phyloP scores from a whole-genome alignment of 352 stramenopile species.

The Chrysophaeum taylorii region DNA sequence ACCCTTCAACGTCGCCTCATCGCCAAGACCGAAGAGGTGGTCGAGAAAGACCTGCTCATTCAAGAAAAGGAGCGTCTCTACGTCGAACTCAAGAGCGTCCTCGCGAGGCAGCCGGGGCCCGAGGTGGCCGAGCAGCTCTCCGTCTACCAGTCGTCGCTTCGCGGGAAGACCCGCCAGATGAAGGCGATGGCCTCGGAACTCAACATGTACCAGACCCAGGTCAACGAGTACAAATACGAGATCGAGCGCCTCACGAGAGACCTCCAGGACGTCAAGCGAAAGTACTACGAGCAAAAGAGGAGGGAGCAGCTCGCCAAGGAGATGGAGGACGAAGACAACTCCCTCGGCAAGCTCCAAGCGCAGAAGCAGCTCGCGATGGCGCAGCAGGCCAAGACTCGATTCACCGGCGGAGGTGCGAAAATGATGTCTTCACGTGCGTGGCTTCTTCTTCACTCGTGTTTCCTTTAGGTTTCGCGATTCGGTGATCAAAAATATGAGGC shows the following conservation, averaged over 20 bases:
- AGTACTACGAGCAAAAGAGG: slow-evolving; percentile 77
- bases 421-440: too few species aligned
- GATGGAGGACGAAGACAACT: slow-evolving; percentile 25
- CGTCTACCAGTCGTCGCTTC: slow-evolving; percentile 84
- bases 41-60: slow-evolving; percentile 85
- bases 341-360: slow-evolving; percentile 35
- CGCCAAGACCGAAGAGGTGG: slow-evolving; percentile 83
- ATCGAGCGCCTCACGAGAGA: slow-evolving; percentile 77
- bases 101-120: slow-evolving; percentile 76
- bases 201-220: slow-evolving; percentile 81
- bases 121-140: slow-evolving; percentile 87
- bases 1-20: slow-evolving; percentile 85
- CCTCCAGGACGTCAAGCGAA: slow-evolving; percentile 83
- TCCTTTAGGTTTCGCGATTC: too few species aligned
- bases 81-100: slow-evolving; percentile 78
- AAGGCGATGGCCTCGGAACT: slow-evolving; percentile 90
- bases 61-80: slow-evolving; percentile 90
- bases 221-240: slow-evolving; percentile 88
- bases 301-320: slow-evolving; percentile 34
- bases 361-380: slow-evolving; percentile 69
- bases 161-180: slow-evolving; percentile 89
- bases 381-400: slow-evolving; percentile 60
- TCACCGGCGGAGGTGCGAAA: slow-evolving; percentile 77
- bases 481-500: too few species aligned
- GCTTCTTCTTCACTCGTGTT: too few species aligned